phyloP scores from a whole-genome alignment of 805 yeast genomes.

The baker's yeast (Saccharomyces cerevisiae) region DNA sequence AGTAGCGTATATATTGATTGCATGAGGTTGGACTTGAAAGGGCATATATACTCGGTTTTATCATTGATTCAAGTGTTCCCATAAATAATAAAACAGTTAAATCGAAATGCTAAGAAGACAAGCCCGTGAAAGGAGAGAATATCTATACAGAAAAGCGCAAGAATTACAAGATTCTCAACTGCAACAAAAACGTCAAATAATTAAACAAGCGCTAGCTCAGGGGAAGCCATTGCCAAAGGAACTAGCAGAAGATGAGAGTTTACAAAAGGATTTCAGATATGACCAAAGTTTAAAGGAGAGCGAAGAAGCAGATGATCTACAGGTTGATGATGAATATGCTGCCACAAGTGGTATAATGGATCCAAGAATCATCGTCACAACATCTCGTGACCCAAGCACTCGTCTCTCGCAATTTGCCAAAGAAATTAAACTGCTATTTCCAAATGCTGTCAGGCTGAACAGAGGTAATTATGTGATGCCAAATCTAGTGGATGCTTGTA shows the following conservation, averaged over 20 bases:
- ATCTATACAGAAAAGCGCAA: slow-evolving; percentile 77
- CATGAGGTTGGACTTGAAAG: background rate
- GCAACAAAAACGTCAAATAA: slow-evolving; percentile 76
- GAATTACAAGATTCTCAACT: slow-evolving; percentile 83
- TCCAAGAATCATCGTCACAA: slow-evolving; percentile 86
- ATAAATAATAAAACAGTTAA: background rate
- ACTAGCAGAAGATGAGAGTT: slow-evolving; percentile 72
- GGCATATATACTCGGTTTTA: background rate
- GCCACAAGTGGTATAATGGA: slow-evolving; percentile 81
- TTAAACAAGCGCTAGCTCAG: slow-evolving; percentile 79
- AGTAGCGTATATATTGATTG: background rate
- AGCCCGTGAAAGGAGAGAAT: slow-evolving; percentile 94
- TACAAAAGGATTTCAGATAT: slow-evolving; percentile 74
- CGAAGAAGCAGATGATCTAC: slow-evolving; percentile 28
- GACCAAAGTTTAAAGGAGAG: slow-evolving; percentile 64
- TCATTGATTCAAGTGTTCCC: background rate
- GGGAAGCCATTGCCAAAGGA: slow-evolving; percentile 90
- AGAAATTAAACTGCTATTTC: slow-evolving; percentile 82
- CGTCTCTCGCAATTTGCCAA: slow-evolving; percentile 85
- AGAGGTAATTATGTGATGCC: slow-evolving; percentile 90
- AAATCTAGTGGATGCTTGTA: slow-evolving; percentile 74
- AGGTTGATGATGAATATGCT: slow-evolving; percentile 87
- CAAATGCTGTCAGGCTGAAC: slow-evolving; percentile 80
- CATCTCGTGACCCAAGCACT: slow-evolving; percentile 85
- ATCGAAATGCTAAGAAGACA: slow-evolving; percentile 67